Conservation (phyloP, 2,329 filamentous ascomycete genomes). For the Teratosphaeria viscida region DNA sequence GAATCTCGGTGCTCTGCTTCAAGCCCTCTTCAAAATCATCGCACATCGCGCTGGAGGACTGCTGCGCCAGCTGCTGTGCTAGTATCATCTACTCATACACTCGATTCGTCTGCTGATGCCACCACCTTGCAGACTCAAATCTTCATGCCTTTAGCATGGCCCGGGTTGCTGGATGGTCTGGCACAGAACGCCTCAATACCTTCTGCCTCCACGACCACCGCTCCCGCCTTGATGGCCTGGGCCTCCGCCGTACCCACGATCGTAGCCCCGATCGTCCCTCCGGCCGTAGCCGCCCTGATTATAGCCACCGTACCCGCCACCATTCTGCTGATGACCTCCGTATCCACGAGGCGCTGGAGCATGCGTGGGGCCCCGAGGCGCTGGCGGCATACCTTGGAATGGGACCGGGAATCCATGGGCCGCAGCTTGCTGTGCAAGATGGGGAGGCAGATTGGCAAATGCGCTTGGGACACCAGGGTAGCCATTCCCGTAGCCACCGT, state of each 20-base stretch:
- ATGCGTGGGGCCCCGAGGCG: slow-evolving; percentile 6
- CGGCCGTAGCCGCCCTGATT: slow-evolving; percentile 9
- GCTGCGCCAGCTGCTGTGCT: neutral
- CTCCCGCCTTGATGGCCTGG: slow-evolving; percentile 12
- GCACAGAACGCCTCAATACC: neutral
- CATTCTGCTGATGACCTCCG: neutral
- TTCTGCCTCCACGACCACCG: slow-evolving; percentile 3
- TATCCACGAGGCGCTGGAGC: slow-evolving; percentile 1
- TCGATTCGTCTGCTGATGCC: neutral
- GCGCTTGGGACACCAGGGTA: slow-evolving; percentile 9
- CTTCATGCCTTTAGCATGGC: neutral
- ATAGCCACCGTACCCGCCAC: slow-evolving; percentile 11
- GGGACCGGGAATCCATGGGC: slow-evolving; percentile 18
- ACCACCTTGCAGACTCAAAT: neutral
- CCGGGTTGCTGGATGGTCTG: neutral
- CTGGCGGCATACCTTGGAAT: neutral
- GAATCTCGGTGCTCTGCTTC: neutral
- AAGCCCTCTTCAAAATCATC: neutral
- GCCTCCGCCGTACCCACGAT: slow-evolving; percentile 12
- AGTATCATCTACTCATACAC: neutral
- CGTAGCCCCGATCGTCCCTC: slow-evolving; percentile 9
- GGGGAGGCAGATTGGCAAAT: slow-evolving; percentile 22
- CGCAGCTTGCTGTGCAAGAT: slow-evolving; percentile 25
- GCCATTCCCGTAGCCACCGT: slow-evolving; percentile 14
- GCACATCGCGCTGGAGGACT: neutral